Conservation (phyloP, 495 filamentous ascomycete species). For the Acidomyces sp. region DNA sequence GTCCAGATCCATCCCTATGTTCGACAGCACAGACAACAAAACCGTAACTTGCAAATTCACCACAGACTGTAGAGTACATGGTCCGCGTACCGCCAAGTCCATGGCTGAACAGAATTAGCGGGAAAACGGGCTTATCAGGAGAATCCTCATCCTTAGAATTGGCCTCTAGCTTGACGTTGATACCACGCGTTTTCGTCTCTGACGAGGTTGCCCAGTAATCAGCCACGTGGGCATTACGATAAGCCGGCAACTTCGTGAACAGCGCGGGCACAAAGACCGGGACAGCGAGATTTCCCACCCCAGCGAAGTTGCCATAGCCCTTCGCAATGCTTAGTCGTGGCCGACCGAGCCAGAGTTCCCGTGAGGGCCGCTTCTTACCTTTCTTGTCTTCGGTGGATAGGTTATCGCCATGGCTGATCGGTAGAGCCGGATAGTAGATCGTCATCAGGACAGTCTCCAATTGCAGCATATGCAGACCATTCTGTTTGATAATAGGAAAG, state of each 20-base stretch:
- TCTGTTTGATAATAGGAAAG: conserved; percentile 30
- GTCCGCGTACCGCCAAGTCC: conserved; percentile 34
- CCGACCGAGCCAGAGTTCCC: conserved; percentile 42
- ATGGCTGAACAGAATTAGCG: conserved; percentile 35
- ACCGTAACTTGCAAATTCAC: conserved; percentile 35
- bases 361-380: conserved; percentile 24
- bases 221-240: conserved; percentile 37
- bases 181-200: conserved; percentile 17
- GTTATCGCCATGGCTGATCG: conserved; percentile 9
- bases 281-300: conserved; percentile 30
- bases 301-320: conserved; percentile 42
- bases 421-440: conserved; percentile 30
- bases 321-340: conserved; percentile 36
- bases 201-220: conserved; percentile 31
- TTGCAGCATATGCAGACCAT: conserved; percentile 24
- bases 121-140: conserved; percentile 28
- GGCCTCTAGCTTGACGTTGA: conserved; percentile 23
- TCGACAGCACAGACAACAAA: conserved; percentile 36
- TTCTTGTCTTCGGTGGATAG: background rate
- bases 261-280: conserved; percentile 38
- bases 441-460: conserved; percentile 32
- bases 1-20: conserved; percentile 34
- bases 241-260: conserved; percentile 46
- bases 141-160: conserved; percentile 22
- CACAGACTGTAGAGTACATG: conserved; percentile 33